Percentiles rank a stretch among this genome's conserved stretches.
Evolutionary conservation across 2,329 filamentous ascomycete species (phyloP).

Genomic region (Arachnomyces sp.): DNA sequence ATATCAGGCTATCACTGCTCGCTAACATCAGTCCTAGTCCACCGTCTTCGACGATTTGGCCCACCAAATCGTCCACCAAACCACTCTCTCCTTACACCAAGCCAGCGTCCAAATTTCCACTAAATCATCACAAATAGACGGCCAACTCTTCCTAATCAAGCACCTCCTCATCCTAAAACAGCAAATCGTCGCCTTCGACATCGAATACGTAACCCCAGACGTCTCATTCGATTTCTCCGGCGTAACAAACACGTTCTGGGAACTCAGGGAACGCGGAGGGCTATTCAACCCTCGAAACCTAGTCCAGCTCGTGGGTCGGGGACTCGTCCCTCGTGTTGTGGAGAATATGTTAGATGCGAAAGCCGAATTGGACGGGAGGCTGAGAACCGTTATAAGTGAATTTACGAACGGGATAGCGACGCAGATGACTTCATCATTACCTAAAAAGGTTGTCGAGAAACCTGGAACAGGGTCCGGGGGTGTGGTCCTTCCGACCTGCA

Average conservation of each 20-base stretch:
- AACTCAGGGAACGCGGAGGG: slow-evolving; percentile 55
- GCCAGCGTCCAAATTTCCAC: slow-evolving; percentile 64
- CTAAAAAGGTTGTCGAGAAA: slow-evolving; percentile 27
- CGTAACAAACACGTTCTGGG: slow-evolving; percentile 58
- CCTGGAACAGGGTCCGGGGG: slow-evolving; percentile 31
- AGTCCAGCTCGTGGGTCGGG: slow-evolving; percentile 49
- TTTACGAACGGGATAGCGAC: slow-evolving; percentile 53
- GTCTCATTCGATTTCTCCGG: slow-evolving; percentile 59
- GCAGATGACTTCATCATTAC: slow-evolving; percentile 46
- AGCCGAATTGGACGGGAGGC: slow-evolving; percentile 55
- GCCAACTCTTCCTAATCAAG: slow-evolving; percentile 86
- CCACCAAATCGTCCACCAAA: slow-evolving; percentile 80
- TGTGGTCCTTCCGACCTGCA: slow-evolving; percentile 42
- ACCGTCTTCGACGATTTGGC: slow-evolving; percentile 64
- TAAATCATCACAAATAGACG: slow-evolving; percentile 56
- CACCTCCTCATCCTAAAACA: slow-evolving; percentile 94
- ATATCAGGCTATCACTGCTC: slow-evolving; percentile 10
- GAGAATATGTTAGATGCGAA: slow-evolving; percentile 66
- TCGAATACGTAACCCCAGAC: slow-evolving; percentile 63
- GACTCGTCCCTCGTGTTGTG: slow-evolving; percentile 56
- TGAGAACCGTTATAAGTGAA: slow-evolving; percentile 57
- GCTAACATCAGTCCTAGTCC: slow-evolving; percentile 36
- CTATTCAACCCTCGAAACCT: slow-evolving; percentile 59
- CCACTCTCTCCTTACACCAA: slow-evolving; percentile 70
- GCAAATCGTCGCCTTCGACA: slow-evolving; percentile 91